Evolutionary conservation across 352 stramenopile genomes (phyloP).

Genomic region (Phytophthora multivora): DNA sequence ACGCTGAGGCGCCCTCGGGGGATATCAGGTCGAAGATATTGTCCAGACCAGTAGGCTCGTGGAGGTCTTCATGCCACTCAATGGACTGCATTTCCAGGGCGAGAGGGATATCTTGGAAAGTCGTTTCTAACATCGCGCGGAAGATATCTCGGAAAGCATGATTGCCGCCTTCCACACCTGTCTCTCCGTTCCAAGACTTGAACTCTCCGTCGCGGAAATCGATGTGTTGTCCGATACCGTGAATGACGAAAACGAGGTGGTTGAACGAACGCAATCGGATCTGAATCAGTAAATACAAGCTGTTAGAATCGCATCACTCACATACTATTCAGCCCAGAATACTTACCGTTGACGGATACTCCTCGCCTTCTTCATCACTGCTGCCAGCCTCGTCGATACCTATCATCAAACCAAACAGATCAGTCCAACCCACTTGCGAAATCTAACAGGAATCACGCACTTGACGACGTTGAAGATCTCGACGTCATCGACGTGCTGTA

Average conservation of each 20-base stretch:
- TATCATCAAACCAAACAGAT: constrained; percentile 4
- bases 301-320: background rate
- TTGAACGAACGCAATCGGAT: constrained; percentile 77
- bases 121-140: constrained; percentile 74
- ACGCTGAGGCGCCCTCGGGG: constrained; percentile 75
- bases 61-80: constrained; percentile 90
- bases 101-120: constrained; percentile 82
- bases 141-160: constrained; percentile 83
- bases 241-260: constrained; percentile 88
- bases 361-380: constrained; percentile 71
- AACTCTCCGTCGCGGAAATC: constrained; percentile 87
- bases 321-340: background rate
- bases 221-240: constrained; percentile 85
- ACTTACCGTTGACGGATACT: constrained; percentile 71
- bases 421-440: background rate
- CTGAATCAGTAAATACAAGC: constrained; percentile 28
- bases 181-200: constrained; percentile 78
- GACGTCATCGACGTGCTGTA: constrained; percentile 53
- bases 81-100: constrained; percentile 89
- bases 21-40: constrained; percentile 86
- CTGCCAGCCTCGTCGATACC: constrained; percentile 41
- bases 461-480: constrained; percentile 38
- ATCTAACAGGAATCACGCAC: constrained; percentile 17
- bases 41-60: constrained; percentile 85
- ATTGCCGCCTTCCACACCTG: constrained; percentile 77